These are phyloP conservation scores for Termitomyces sp. DNA, from an alignment of 768 basidiomycete genomes.

Conservation along the genomic window DNA sequence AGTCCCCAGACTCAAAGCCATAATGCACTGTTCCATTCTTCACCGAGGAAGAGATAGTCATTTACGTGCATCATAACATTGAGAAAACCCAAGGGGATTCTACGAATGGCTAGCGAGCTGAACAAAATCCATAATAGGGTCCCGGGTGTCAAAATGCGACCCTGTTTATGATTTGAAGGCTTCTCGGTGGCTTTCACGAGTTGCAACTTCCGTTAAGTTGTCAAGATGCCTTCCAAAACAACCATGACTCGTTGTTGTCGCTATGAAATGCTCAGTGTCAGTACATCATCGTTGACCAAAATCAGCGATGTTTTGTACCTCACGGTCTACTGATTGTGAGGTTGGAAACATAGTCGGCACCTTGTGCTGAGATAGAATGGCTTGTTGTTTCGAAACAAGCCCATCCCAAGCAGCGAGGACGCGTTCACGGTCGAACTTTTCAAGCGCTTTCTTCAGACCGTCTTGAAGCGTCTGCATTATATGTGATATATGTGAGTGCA, in stretches of 20 bases:
- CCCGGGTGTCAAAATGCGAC: neutral
- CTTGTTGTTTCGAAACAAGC: constrained; percentile 67
- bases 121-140: neutral
- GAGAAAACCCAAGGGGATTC: neutral
- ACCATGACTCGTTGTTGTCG: constrained; percentile 67
- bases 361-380: constrained; percentile 47
- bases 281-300: neutral
- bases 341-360: constrained; percentile 74
- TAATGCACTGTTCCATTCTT: neutral
- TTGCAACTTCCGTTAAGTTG: neutral
- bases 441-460: constrained; percentile 59
- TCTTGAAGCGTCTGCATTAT: constrained; percentile 56
- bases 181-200: neutral
- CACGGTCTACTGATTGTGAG: constrained; percentile 37
- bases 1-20: no score
- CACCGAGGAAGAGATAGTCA: neutral
- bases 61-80: neutral
- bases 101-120: neutral
- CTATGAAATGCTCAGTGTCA: constrained; percentile 28
- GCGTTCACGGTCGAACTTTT: constrained; percentile 64
- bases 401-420: constrained; percentile 74
- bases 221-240: constrained; percentile 51
- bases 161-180: neutral
- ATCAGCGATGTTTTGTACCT: constrained; percentile 35
- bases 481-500: neutral